Conservation (phyloP, 2,329 filamentous ascomycete species). For the Venturia asperata region DNA sequence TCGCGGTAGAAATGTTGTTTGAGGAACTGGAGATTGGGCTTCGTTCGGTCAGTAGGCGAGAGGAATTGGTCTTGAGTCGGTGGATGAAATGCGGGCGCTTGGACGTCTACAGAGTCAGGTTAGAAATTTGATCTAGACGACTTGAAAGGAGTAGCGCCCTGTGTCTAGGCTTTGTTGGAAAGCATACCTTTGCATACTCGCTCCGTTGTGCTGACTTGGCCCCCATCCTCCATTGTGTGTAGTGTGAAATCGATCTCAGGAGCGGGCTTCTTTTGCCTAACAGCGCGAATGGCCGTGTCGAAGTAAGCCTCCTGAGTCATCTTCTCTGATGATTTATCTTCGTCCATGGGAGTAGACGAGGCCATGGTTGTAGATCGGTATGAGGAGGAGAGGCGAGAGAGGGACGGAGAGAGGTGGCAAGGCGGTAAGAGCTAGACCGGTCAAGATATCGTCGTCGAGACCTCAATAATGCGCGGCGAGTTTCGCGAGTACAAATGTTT, state of each 20-base stretch:
- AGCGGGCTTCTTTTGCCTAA: slow-evolving; percentile 88
- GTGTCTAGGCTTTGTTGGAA: not conserved
- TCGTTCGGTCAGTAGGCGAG: slow-evolving; percentile 73
- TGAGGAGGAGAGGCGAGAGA: slow-evolving; percentile 2
- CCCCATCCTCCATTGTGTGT: slow-evolving; percentile 96
- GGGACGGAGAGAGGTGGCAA: not conserved
- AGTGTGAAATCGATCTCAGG: slow-evolving; percentile 98
- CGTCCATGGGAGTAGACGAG: slow-evolving; percentile 16
- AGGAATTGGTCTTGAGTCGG: slow-evolving; percentile 94
- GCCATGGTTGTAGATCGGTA: not conserved
- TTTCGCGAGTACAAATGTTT: not conserved
- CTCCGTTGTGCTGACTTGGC: slow-evolving; percentile 89
- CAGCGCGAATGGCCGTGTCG: slow-evolving; percentile 85
- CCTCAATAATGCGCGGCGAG: not conserved
- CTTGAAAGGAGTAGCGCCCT: not conserved
- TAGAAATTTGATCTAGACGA: not conserved
- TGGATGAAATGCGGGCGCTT: slow-evolving; percentile 89
- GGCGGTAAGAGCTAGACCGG: slow-evolving; percentile 11
- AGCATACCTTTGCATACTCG: slow-evolving; percentile 91
- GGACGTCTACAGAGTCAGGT: slow-evolving; percentile 63
- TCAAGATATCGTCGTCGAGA: not conserved
- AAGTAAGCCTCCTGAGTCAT: slow-evolving; percentile 44
- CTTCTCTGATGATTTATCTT: slow-evolving; percentile 13
- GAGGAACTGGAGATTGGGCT: slow-evolving; percentile 87
- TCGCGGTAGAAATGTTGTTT: slow-evolving; percentile 99